Evolutionary conservation across 148 eudicot species (phyloP).

Genomic region (Silene conica): DNA sequence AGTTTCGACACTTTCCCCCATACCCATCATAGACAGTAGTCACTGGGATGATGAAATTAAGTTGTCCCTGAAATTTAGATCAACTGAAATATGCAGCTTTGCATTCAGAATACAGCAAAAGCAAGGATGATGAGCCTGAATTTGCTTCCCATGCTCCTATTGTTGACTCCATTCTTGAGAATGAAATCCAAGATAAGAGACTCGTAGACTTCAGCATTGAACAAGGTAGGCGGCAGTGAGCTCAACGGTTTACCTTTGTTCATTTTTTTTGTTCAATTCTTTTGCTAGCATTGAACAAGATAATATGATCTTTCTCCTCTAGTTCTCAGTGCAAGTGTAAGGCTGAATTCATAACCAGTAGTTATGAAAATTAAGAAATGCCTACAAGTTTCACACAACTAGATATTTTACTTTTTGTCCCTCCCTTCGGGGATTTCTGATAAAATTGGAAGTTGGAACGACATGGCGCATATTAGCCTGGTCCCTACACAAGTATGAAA

Average conservation of each 20-base stretch:
- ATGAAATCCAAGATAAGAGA: conserved; percentile 5
- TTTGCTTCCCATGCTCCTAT: not conserved
- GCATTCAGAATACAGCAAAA: not conserved
- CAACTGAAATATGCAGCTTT: not conserved
- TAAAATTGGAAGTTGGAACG: no score
- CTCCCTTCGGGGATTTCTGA: no score
- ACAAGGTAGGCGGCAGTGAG: conserved; percentile 9
- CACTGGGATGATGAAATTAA: not conserved
- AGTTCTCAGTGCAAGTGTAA: not conserved
- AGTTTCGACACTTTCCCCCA: not conserved
- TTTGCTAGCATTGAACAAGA: not conserved
- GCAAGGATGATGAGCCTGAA: not conserved
- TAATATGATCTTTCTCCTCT: not conserved
- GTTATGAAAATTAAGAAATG: not conserved
- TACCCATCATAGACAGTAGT: not conserved
- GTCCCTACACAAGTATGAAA: no score
- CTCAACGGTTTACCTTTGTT: not conserved
- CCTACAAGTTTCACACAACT: not conserved
- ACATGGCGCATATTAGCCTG: not conserved
- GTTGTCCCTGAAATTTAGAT: not conserved
- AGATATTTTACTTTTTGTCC: not conserved
- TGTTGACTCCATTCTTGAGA: not conserved
- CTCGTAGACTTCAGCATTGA: not conserved
- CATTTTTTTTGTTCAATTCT: not conserved
- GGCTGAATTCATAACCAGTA: not conserved